Evolutionary conservation across 2,329 filamentous ascomycete species (phyloP).

Genomic region (Exophiala calicioides): DNA sequence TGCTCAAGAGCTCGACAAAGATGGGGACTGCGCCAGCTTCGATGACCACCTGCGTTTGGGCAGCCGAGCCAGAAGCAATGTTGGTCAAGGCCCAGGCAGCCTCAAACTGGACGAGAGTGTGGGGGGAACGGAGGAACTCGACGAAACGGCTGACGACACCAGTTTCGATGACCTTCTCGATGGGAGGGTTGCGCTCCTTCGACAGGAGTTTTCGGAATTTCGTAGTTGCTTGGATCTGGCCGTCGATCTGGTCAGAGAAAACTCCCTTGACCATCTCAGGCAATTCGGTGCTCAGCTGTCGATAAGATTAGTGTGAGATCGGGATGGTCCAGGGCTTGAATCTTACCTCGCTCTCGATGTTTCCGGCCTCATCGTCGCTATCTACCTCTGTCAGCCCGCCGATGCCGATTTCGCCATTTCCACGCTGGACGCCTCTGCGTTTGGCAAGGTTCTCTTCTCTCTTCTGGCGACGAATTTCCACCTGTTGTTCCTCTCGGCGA

Average conservation of each 20-base stretch:
- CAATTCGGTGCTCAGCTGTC: conserved; percentile 91
- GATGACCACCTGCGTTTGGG: conserved; percentile 98
- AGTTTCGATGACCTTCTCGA: conserved; percentile 99
- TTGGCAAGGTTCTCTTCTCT: conserved; percentile 98
- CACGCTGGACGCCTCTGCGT: conserved; percentile 86
- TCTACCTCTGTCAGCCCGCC: conserved; percentile 79
- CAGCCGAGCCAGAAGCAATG: conserved; percentile 95
- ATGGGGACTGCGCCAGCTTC: conserved; percentile 97
- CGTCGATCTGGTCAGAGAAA: conserved; percentile 97
- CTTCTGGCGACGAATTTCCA: conserved; percentile 98
- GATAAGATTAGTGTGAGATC: conserved; percentile 18
- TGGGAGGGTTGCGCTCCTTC: conserved; percentile 98
- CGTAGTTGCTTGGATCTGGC: conserved; percentile 94
- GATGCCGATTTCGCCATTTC: conserved; percentile 63
- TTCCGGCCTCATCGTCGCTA: conserved; percentile 90
- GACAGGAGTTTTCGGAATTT: conserved; percentile 98
- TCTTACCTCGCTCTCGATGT: conserved; percentile 95
- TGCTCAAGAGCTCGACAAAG: conserved; percentile 92
- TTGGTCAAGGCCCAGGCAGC: conserved; percentile 99
- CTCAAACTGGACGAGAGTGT: conserved; percentile 98
- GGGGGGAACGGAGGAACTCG: conserved; percentile 95
- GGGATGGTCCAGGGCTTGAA: conserved; percentile 55
- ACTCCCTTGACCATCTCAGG: conserved; percentile 97
- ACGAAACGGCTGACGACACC: conserved; percentile 97
- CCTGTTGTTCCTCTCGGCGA: conserved; percentile 97